Conservation (phyloP, 306 rosid genomes). For the Fragaria iinumae region DNA sequence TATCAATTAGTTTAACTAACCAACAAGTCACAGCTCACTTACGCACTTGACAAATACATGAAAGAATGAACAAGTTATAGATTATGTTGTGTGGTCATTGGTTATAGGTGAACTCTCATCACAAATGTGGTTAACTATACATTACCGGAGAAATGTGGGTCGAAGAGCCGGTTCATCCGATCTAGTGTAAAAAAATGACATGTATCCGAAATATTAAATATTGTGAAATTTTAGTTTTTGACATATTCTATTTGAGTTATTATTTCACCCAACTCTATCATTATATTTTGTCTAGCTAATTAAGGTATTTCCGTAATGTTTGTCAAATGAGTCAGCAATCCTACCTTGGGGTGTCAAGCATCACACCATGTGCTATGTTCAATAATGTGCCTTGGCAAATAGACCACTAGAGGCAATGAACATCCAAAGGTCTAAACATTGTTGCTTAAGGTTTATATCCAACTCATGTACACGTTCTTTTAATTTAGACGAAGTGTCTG, state of each 20-base stretch:
- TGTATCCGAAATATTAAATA: no score
- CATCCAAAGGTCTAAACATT: neutral
- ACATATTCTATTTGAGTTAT: neutral
- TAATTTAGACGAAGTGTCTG: neutral
- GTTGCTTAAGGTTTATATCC: neutral
- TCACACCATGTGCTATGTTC: constrained; percentile 2
- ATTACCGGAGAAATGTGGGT: neutral
- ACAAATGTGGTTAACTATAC: neutral
- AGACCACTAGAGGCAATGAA: neutral
- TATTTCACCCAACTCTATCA: neutral
- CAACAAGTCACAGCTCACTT: no score
- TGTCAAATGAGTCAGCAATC: neutral
- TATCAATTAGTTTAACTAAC: no score
- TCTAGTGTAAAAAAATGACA: neutral
- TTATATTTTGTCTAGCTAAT: neutral
- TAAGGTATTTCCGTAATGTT: neutral
- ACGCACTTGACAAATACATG: no score
- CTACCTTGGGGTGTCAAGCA: neutral
- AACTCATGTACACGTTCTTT: neutral
- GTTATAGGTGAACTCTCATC: neutral
- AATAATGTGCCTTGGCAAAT: constrained; percentile 5
- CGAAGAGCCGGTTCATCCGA: neutral
- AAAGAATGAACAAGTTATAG: neutral
- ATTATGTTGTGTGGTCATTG: neutral
- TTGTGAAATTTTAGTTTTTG: no score